Evolutionary conservation across 2,329 filamentous ascomycete genomes (phyloP), one percentile per base, ranked within the genome.

Genomic region (Helminthosporium solani): DNA sequence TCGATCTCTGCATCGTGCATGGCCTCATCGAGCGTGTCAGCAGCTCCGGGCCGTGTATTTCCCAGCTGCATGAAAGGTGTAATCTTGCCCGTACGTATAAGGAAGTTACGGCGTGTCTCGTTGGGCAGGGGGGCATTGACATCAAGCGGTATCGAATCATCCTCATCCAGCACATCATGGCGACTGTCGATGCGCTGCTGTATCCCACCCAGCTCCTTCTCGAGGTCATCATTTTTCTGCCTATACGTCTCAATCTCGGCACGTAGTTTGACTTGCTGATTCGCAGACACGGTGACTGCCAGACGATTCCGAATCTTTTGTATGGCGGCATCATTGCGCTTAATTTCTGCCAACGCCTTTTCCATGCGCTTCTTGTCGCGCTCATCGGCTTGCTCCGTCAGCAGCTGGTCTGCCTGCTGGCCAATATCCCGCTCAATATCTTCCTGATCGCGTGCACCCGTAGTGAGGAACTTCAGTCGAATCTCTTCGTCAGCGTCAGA

Each of bases 61-160:
- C 82, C 83, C 58, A 95, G 81, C 53, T 86, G 88, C 7, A 90
- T 88, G 63, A 99, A 99, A 0, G 94, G 94, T 0, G 94, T 99
- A 57, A 99, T 97, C 72, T 97, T 97, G 50, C 94, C 94, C 0
- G 92, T 99, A 21, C 94, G 84, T 39, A 99, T 94, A 37, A 99
- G 80, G 66, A 88, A 99, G 37, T 96, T 91, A 40, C 91, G 83
- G 50, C 89, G 84, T 19, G 82, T 90, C 73, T 97, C 94, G 49
- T 88, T 88, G 1, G 88, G 84, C 46, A 92, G 72, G 43, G 82
- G 83, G 47, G 79, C 78, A 42, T 79, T 83, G 21, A 78, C 79
- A 37, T 72, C 74, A 16, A 70, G 65, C 23, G 69, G 70, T 1
- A 53, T 54, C 7, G 70, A 58, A 8, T 76, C 73, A 1, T 74